These are phyloP conservation scores for Thermothelomyces thermophilus DNA, from an alignment of 2,329 filamentous ascomycete species.

Conservation along the genomic window DNA sequence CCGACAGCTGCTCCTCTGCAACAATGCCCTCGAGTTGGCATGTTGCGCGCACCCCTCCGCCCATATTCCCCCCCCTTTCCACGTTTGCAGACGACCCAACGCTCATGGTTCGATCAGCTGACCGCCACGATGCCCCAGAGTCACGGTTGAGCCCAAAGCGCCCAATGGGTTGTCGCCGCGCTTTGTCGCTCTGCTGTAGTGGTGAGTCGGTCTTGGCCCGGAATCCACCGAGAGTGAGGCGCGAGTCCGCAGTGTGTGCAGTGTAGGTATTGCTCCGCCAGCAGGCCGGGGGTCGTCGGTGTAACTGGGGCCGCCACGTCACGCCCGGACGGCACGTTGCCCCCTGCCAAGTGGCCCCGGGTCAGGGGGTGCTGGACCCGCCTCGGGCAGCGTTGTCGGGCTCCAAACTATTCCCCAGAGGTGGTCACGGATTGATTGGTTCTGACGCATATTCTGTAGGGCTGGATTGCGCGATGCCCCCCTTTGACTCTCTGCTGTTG, in stretches of 20 bases:
- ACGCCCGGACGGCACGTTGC: background rate
- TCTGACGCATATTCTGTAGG: constrained; percentile 7
- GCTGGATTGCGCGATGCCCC: constrained; percentile 3
- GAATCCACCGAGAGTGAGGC: constrained; percentile 9
- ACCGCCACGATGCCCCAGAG: constrained; percentile 10
- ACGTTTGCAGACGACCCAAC: too few species aligned
- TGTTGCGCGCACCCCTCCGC: too few species aligned
- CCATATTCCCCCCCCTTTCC: too few species aligned
- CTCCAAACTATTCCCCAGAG: constrained; percentile 11
- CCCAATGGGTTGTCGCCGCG: constrained; percentile 11
- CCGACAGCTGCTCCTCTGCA: too few species aligned
- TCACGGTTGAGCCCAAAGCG: background rate
- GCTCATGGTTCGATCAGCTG: background rate
- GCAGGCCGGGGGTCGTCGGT: constrained; percentile 10
- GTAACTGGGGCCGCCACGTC: constrained; percentile 15
- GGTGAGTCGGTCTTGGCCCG: background rate
- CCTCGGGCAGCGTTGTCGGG: constrained; percentile 8
- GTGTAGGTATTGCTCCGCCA: too few species aligned
- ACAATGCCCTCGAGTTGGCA: too few species aligned
- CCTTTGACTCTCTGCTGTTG: too few species aligned
- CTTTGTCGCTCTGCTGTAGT: constrained; percentile 1
- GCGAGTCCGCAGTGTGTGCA: background rate
- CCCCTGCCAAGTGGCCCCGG: constrained; percentile 11
- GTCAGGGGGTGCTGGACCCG: background rate
- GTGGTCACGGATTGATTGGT: constrained; percentile 10